Percentiles rank a stretch among this genome's conserved stretches.
Evolutionary conservation across 2,329 filamentous ascomycete species (phyloP).

Genomic region (Beauveria varroae): DNA sequence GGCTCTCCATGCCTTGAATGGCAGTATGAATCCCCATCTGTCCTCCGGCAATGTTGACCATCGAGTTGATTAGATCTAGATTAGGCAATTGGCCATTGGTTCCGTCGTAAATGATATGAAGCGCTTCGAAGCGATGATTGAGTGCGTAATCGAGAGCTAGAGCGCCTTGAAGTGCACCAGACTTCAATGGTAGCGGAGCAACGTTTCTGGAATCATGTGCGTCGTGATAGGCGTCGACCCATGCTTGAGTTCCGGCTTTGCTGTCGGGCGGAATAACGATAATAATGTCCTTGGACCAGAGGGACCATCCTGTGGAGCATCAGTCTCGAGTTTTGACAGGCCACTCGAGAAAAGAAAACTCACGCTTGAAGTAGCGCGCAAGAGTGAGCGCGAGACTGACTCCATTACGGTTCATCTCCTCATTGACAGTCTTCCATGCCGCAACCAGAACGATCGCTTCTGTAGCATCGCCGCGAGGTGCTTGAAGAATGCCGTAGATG

Average conservation of each 20-base stretch:
- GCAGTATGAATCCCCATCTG: slow-evolving; percentile 86
- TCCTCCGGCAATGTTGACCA: slow-evolving; percentile 75
- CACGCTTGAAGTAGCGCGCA: slow-evolving; percentile 87
- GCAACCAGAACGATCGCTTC: slow-evolving; percentile 92
- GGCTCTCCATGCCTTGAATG: slow-evolving; percentile 84
- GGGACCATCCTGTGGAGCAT: slow-evolving; percentile 62
- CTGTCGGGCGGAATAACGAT: slow-evolving; percentile 85
- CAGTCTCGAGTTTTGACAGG: not conserved
- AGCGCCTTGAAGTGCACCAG: slow-evolving; percentile 85
- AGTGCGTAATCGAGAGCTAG: slow-evolving; percentile 90
- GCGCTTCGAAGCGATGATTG: slow-evolving; percentile 73
- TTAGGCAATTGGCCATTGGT: slow-evolving; percentile 95
- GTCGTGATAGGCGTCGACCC: slow-evolving; percentile 97
- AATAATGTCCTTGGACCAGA: slow-evolving; percentile 99
- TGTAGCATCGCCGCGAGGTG: slow-evolving; percentile 89
- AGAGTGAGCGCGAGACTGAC: slow-evolving; percentile 80
- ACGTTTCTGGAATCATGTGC: slow-evolving; percentile 67
- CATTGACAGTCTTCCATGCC: slow-evolving; percentile 77
- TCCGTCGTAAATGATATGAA: slow-evolving; percentile 92
- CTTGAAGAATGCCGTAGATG: slow-evolving; percentile 86
- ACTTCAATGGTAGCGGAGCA: slow-evolving; percentile 76
- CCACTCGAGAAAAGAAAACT: slow-evolving; percentile 14
- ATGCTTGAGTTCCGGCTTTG: slow-evolving; percentile 83
- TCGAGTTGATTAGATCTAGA: slow-evolving; percentile 90
- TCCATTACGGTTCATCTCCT: slow-evolving; percentile 75